Evolutionary conservation across 345 rosid species (phyloP).

Genomic region (Cardamine resedifolia): DNA sequence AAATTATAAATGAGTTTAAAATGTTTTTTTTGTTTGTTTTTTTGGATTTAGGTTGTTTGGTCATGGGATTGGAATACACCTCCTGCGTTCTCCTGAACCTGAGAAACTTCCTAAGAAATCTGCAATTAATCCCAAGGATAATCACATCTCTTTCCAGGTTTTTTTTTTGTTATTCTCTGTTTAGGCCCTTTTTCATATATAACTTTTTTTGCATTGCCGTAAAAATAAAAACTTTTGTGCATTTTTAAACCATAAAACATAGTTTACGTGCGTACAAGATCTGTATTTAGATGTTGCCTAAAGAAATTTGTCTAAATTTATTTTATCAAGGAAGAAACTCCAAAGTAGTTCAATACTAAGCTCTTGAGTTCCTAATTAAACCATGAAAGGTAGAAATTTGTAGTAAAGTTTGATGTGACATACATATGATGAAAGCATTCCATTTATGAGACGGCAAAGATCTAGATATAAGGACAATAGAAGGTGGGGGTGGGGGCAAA

Average conservation of each 20-base stretch:
- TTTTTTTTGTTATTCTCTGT: background rate
- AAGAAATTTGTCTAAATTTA: background rate
- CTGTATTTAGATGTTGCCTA: background rate
- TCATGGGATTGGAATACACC: conserved; percentile 72
- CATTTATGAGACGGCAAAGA: background rate
- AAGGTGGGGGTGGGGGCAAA: background rate
- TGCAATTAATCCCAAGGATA: conserved; percentile 60
- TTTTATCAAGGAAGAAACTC: too few relatives aligned
- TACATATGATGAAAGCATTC: too few relatives aligned
- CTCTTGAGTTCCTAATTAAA: background rate
- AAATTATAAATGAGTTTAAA: background rate
- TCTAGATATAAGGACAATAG: background rate
- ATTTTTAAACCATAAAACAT: background rate
- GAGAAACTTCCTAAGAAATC: conserved; percentile 49
- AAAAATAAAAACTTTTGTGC: too few relatives aligned
- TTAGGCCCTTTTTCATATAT: background rate
- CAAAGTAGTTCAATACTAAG: background rate
- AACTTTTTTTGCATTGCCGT: too few relatives aligned
- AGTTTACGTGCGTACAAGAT: background rate
- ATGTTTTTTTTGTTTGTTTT: background rate
- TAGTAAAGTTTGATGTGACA: background rate
- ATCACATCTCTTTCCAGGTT: conserved; percentile 84
- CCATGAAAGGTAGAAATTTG: background rate
- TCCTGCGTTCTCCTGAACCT: conserved; percentile 56
- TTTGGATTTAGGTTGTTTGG: conserved; percentile 54